Evolutionary conservation across 1,284 basidiomycete species (phyloP).

Genomic region (Phlebopus sp.): DNA sequence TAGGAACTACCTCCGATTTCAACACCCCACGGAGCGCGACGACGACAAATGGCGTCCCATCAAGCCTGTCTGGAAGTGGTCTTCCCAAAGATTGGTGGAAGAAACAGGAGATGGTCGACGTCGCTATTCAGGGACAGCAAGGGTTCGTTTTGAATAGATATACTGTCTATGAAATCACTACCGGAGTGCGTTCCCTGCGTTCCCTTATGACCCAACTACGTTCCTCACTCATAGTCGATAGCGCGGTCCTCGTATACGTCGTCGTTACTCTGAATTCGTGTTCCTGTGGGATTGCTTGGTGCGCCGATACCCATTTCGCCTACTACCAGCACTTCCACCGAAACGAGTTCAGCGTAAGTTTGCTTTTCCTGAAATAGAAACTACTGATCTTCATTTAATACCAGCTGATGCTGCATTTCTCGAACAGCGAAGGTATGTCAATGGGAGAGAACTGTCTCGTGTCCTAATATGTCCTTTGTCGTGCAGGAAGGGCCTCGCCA

Average conservation of each 20-base stretch:
- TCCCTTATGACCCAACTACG: neutral
- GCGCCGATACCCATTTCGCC: constrained; percentile 83
- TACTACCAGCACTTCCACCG: constrained; percentile 86
- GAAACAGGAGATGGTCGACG: constrained; percentile 66
- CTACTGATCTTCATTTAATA: constrained; percentile 5
- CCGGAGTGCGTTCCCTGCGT: constrained; percentile 58
- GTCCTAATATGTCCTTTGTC: too few species aligned
- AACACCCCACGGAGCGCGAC: constrained; percentile 29
- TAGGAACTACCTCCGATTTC: constrained; percentile 18
- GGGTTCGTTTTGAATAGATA: constrained; percentile 86
- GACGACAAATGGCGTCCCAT: constrained; percentile 47
- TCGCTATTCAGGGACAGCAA: constrained; percentile 78
- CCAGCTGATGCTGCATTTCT: constrained; percentile 84
- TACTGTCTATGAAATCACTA: constrained; percentile 74
- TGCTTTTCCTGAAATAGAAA: constrained; percentile 5
- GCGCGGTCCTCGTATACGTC: constrained; percentile 62
- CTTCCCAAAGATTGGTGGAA: constrained; percentile 83
- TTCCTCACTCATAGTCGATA: constrained; percentile 26
- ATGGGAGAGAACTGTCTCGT: neutral
- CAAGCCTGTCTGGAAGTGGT: constrained; percentile 66
- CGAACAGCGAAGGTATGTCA: constrained; percentile 73
- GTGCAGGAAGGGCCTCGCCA: constrained; percentile 74
- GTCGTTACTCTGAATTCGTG: constrained; percentile 88
- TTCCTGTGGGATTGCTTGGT: constrained; percentile 84
- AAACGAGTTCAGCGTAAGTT: constrained; percentile 84